Percentiles rank a stretch among this genome's conserved stretches.
phyloP scores from a whole-genome alignment of 2,329 filamentous ascomycete genomes.

The Colletotrichum scovillei region DNA sequence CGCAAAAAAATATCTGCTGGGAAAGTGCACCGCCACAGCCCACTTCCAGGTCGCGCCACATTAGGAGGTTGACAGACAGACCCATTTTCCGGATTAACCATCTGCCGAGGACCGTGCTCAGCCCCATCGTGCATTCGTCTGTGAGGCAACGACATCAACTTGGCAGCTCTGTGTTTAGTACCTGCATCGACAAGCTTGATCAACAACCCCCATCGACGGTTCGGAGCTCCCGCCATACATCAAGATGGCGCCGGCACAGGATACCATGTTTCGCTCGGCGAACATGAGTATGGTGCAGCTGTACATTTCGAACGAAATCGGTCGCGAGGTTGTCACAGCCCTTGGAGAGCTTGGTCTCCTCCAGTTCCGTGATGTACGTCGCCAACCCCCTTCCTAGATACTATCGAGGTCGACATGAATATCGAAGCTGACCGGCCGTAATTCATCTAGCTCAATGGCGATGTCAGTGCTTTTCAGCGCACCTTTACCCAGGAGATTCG shows the following conservation, averaged over 20 bases:
- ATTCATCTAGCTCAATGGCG: slow-evolving; percentile 81
- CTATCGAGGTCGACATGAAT: not conserved
- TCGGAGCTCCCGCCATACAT: slow-evolving; percentile 38
- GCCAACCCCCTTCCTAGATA: slow-evolving; percentile 35
- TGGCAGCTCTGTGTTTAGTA: slow-evolving; percentile 34
- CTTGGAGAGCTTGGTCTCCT: slow-evolving; percentile 95
- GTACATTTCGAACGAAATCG: slow-evolving; percentile 99
- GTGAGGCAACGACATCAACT: slow-evolving; percentile 39
- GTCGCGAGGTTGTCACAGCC: slow-evolving; percentile 95
- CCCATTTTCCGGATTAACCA: not conserved
- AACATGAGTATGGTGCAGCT: slow-evolving; percentile 99
- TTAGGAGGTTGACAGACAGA: too few species aligned
- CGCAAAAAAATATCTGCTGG: slow-evolving; percentile 25
- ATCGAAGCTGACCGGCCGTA: slow-evolving; percentile 38
- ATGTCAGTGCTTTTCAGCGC: slow-evolving; percentile 93
- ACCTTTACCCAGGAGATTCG: slow-evolving; percentile 98
- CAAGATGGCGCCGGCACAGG: slow-evolving; percentile 75
- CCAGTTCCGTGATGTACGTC: slow-evolving; percentile 94
- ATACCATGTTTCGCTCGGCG: slow-evolving; percentile 99
- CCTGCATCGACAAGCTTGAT: slow-evolving; percentile 35
- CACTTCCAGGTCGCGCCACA: slow-evolving; percentile 20
- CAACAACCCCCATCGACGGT: slow-evolving; percentile 25
- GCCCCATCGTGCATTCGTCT: slow-evolving; percentile 12
- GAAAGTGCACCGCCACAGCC: slow-evolving; percentile 22
- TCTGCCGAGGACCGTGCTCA: not conserved